Evolutionary conservation across 2,329 filamentous ascomycete species (phyloP).

Genomic region (Diaporthe ampelina): DNA sequence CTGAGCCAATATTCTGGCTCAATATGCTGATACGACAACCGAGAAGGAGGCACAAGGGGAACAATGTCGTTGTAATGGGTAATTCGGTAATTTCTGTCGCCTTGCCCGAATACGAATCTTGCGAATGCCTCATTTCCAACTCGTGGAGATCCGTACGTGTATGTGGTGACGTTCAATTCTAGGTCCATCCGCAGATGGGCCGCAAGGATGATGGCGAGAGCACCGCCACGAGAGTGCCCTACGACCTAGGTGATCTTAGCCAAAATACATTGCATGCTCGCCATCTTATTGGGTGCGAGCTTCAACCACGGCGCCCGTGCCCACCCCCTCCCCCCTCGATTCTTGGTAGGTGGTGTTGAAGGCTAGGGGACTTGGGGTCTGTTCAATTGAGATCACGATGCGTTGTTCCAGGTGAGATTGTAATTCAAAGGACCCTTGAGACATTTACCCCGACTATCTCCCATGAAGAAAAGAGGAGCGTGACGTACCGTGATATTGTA

Average conservation of each 20-base stretch:
- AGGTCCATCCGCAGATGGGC: slow-evolving; percentile 4
- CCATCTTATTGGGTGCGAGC: no score
- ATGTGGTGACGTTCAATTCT: neutral
- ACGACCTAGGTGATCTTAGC: neutral
- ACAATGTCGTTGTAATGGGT: slow-evolving; percentile 3
- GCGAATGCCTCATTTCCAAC: slow-evolving; percentile 3
- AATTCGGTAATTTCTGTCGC: slow-evolving; percentile 3
- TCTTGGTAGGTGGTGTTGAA: neutral
- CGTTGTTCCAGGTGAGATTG: neutral
- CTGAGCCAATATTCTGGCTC: slow-evolving; percentile 11
- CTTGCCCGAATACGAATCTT: neutral
- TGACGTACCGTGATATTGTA: neutral
- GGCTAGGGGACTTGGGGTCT: neutral
- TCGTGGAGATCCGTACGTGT: neutral
- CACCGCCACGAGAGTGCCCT: neutral
- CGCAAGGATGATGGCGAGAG: neutral
- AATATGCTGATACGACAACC: neutral
- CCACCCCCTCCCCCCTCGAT: neutral
- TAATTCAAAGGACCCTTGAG: no score
- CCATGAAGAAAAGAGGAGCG: neutral
- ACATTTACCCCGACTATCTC: neutral
- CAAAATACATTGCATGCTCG: no score
- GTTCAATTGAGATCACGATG: neutral
- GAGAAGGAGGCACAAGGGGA: neutral
- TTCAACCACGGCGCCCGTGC: no score